Conservation (phyloP, 1,284 basidiomycete genomes). For the Cryptococcus neoformans region DNA sequence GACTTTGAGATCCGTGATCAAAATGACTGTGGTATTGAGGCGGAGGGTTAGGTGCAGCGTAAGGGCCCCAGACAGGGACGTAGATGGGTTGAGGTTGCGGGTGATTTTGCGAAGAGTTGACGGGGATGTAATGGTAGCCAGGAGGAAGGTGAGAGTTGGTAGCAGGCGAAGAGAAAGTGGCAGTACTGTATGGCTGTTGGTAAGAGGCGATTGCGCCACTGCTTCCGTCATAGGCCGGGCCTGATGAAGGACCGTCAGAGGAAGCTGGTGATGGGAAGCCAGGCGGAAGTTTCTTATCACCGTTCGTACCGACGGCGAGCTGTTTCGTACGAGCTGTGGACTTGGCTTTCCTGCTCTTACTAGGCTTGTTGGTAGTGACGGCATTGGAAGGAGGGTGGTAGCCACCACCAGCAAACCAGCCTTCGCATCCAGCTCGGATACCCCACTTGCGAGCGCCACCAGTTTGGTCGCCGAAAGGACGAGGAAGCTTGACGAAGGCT, state of each 20-base stretch:
- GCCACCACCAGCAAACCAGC: conserved; percentile 40
- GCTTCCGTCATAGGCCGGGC: conserved; percentile 32
- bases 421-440: conserved; percentile 46
- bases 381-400: conserved; percentile 32
- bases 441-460: conserved; percentile 49
- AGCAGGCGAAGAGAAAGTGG: conserved; percentile 4
- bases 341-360: conserved; percentile 20
- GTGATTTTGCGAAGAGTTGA: conserved; percentile 15
- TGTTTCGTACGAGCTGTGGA: conserved; percentile 32
- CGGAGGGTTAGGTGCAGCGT: conserved; percentile 11
- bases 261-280: conserved; percentile 10
- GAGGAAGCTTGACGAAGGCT: conserved; percentile 47
- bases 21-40: neutral
- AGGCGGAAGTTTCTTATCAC: conserved; percentile 3
- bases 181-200: conserved; percentile 1
- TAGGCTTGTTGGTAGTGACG: conserved; percentile 5
- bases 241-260: conserved; percentile 28
- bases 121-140: conserved; percentile 34
- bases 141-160: conserved; percentile 16
- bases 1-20: neutral
- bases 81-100: conserved; percentile 17
- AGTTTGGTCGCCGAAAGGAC: conserved; percentile 48
- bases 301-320: conserved; percentile 30
- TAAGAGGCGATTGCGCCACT: neutral
- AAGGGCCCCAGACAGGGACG: conserved; percentile 23